Percentiles rank a stretch among this genome's conserved stretches.
These are phyloP conservation scores for Apiotrichum mycotoxinovorans DNA, from an alignment of 1,284 basidiomycete genomes.

Conservation along the genomic window DNA sequence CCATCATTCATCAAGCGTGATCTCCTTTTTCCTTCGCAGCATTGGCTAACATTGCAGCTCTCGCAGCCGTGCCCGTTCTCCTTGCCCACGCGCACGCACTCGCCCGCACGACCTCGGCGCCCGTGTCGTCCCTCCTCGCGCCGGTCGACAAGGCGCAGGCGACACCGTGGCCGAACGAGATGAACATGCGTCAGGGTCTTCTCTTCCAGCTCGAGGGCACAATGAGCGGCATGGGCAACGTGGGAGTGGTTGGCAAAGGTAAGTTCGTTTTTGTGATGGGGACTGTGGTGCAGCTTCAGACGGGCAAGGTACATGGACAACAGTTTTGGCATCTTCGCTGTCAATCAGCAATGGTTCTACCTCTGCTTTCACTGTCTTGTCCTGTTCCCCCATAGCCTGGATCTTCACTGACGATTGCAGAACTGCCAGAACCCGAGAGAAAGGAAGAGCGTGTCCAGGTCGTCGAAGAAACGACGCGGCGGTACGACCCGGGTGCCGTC, in stretches of 20 bases:
- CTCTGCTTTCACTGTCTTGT: no score
- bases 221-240: slow-evolving; percentile 41
- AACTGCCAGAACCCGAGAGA: slow-evolving; percentile 4
- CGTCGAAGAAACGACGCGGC: slow-evolving; percentile 33
- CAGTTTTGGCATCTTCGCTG: no score
- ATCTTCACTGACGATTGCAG: slow-evolving; percentile 1
- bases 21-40: not conserved
- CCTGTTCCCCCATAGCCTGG: no score
- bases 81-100: slow-evolving; percentile 39
- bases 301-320: no score
- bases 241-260: slow-evolving; percentile 34
- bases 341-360: no score
- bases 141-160: slow-evolving; percentile 30
- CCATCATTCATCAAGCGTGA: no score
- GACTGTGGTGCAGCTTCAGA: no score
- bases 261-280: slow-evolving; percentile 8
- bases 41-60: slow-evolving; percentile 19
- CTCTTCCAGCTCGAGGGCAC: slow-evolving; percentile 43
- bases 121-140: slow-evolving; percentile 29
- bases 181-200: slow-evolving; percentile 40
- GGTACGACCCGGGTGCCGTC: slow-evolving; percentile 39
- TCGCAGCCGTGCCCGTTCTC: slow-evolving; percentile 25
- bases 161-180: slow-evolving; percentile 43
- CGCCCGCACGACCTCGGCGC: slow-evolving; percentile 36
- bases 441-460: slow-evolving; percentile 11